Percentiles rank a stretch among this genome's conserved stretches.
Evolutionary conservation across 305 asterid species (phyloP).

Genomic region (Fraxinus platypoda): DNA sequence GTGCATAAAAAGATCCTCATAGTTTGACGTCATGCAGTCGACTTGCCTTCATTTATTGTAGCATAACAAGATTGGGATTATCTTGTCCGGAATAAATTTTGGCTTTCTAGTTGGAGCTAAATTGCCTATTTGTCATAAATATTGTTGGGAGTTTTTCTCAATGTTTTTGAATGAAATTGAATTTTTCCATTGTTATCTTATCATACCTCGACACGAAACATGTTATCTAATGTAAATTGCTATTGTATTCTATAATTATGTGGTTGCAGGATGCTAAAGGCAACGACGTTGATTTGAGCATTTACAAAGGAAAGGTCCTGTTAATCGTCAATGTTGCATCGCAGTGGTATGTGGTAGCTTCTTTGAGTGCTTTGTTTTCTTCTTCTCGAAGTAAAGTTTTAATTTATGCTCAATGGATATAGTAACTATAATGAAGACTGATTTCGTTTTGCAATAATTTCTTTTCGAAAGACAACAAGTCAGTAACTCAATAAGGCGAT

Average conservation of each 20-base stretch:
- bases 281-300: conserved; percentile 48
- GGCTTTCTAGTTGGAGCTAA: not conserved
- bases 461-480: not conserved
- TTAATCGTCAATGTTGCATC: conserved; percentile 66
- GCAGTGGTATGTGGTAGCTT: conserved; percentile 39
- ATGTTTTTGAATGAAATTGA: not conserved
- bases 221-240: not conserved
- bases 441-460: too few species aligned
- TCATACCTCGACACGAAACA: not conserved
- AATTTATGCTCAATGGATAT: too few species aligned
- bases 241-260: not conserved
- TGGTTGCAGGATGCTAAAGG: conserved; percentile 46
- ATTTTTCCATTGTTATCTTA: not conserved
- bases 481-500: not conserved
- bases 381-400: too few species aligned
- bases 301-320: conserved; percentile 48
- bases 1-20: not conserved
- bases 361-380: not conserved
- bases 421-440: too few species aligned
- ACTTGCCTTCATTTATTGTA: not conserved
- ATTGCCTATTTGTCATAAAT: not conserved
- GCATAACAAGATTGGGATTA: not conserved
- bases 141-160: not conserved
- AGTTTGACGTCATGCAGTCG: not conserved
- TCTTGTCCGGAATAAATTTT: not conserved